Base-by-base conservation (phyloP, 805 yeast species). In the Yarrowia phangngaensis region DNA sequence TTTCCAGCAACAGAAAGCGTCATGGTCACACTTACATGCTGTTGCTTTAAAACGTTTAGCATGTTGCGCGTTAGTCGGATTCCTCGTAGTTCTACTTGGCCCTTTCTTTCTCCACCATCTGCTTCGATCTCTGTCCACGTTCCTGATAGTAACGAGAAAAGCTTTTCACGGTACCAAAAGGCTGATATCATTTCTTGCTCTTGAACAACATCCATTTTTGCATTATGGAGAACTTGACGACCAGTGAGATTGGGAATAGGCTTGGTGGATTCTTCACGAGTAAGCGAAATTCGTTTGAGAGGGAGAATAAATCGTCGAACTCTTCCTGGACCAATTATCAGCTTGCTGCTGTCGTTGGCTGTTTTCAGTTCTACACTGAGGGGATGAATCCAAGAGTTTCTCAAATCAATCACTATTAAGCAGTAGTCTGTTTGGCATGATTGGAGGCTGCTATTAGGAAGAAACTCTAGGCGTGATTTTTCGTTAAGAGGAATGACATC, bases 81-180 rank as follows among this genome's bases (percentile, higher is more conserved):
- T 8, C 79, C 76, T 23, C 95, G 69, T 26, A 86, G 63, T 55
- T 84, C 90, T 35, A 86, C 70, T 15, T 62, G 60, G 1, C 95
- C 95, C 1, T 55, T 45, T 20, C 80, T 64, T 6, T 38, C 29
- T 3, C 33, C 51, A 19, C n/a, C n/a, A 19, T 51, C 20, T 8
- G 17, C 17, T 3, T 31, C 50, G 14, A 41, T 52, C 4, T 69
- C 63, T 16, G 57, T 58, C 98, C 98, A 90, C 2, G 63, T 57
- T 2, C 95, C 95, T 2, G 65, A 62, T 4, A 92, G 56, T 12
- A 69, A 67, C 35, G 73, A 69, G 46, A 90, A 66, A 1, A 92
- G 61, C 53, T 73, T 72, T 51, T 82, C 79, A 51, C 95, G 67
- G 54, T 83, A 75, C 98, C 98, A 90, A 63, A 88, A 92, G 2